A percentile compares a stretch with the other conserved stretches of the same genome.
Evolutionary conservation across 2,329 filamentous ascomycete genomes (phyloP).

Genomic region (Chaetothyriales sp.): DNA sequence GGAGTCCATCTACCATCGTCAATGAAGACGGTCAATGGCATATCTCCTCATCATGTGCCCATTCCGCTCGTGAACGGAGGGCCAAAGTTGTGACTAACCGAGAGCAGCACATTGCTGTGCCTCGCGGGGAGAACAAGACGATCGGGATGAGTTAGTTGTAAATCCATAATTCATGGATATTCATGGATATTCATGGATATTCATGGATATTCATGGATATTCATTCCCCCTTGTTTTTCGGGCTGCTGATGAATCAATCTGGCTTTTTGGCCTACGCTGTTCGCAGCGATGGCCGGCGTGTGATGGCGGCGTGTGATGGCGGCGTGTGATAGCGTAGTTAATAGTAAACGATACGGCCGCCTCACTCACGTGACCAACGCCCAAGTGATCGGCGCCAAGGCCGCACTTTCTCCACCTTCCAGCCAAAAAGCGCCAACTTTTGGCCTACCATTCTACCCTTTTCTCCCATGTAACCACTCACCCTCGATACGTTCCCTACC

Average conservation of each 20-base stretch:
- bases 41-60: slow-evolving; percentile 6
- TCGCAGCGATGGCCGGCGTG: no score
- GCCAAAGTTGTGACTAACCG: neutral
- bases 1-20: slow-evolving; percentile 1
- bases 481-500: slow-evolving; percentile 13
- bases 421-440: neutral
- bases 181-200: no score
- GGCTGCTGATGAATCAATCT: neutral
- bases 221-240: neutral
- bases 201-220: no score
- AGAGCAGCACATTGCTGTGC: neutral
- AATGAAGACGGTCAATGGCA: slow-evolving; percentile 8
- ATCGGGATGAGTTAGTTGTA: neutral
- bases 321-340: no score
- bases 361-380: neutral
- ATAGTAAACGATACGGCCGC: no score
- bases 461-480: neutral
- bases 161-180: neutral
- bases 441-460: neutral
- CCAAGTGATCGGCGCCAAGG: neutral
- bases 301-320: no score
- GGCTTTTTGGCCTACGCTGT: no score
- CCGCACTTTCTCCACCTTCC: slow-evolving; percentile 2
- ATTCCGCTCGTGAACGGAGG: slow-evolving; percentile 1
- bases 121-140: neutral